These are phyloP conservation scores for Fusarium nelsonii DNA, from an alignment of 2,329 filamentous ascomycete genomes.

Conservation along the genomic window DNA sequence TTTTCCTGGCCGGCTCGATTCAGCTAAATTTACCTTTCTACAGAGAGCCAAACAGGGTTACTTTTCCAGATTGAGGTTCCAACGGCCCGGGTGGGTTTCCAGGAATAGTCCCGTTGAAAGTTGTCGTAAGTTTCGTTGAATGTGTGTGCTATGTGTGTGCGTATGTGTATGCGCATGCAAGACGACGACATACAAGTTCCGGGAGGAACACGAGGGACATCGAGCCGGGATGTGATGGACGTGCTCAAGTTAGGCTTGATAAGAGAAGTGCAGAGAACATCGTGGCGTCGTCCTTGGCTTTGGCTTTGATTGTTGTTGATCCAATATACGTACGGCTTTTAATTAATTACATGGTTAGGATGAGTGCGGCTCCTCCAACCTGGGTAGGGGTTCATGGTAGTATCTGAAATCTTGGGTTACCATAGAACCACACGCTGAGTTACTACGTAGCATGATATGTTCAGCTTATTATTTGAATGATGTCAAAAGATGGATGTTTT, in stretches of 20 bases:
- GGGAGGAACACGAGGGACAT: conserved; percentile 32
- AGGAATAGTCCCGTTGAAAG: conserved; percentile 38
- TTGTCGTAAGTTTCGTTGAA: conserved; percentile 35
- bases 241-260: background rate
- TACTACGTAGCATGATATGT: background rate
- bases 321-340: conserved; percentile 11
- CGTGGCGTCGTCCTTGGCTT: conserved; percentile 12
- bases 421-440: background rate
- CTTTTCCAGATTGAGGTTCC: conserved; percentile 42
- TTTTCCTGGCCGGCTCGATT: conserved; percentile 22
- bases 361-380: conserved; percentile 37
- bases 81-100: conserved; percentile 42
- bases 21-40: conserved; percentile 37
- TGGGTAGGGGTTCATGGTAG: conserved; percentile 1
- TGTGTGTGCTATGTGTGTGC: conserved; percentile 7
- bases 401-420: conserved; percentile 6
- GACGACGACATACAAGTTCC: conserved; percentile 18
- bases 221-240: conserved; percentile 17
- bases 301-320: conserved; percentile 14
- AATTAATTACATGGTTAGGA: conserved; percentile 23
- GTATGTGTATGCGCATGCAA: conserved; percentile 19
- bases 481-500: background rate
- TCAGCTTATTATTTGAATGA: conserved; percentile 7
- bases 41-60: conserved; percentile 41
- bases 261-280: conserved; percentile 1